Evolutionary conservation across 1,284 basidiomycete species (phyloP).

Genomic region (Anthracocystis panici-leucophaei): DNA sequence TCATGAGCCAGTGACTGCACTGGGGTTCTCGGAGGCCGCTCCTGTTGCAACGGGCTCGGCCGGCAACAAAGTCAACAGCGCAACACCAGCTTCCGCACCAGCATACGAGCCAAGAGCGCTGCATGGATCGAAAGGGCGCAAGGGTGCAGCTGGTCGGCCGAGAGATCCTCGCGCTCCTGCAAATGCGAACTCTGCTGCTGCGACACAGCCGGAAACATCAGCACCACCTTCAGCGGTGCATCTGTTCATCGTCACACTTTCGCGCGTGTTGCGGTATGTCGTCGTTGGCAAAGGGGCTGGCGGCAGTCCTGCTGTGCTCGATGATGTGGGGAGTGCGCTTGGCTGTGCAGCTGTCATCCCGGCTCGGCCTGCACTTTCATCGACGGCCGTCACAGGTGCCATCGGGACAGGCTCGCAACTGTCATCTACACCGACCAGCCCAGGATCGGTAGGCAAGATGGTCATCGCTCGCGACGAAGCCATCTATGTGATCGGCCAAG

Average conservation of each 20-base stretch:
- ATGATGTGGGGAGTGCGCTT: conserved; percentile 85
- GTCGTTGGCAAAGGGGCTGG: conserved; percentile 81
- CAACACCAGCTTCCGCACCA: not conserved
- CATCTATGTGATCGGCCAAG: conserved; percentile 85
- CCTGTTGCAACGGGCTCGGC: not conserved
- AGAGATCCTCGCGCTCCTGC: conserved; percentile 25
- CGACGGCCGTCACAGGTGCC: not conserved
- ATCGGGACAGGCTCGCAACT: not conserved
- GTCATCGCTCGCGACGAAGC: conserved; percentile 92
- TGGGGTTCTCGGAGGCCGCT: conserved; percentile 80
- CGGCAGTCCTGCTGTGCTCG: conserved; percentile 77
- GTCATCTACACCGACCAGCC: conserved; percentile 1
- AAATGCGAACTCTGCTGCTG: not conserved
- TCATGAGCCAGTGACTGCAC: conserved; percentile 87
- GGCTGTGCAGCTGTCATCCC: conserved; percentile 78
- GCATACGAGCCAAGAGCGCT: conserved; percentile 34
- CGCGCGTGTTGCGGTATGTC: conserved; percentile 81
- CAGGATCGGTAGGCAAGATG: conserved; percentile 76
- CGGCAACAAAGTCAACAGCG: conserved; percentile 3
- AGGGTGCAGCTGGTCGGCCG: conserved; percentile 29
- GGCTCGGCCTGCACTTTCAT: conserved; percentile 6
- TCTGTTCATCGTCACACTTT: conserved; percentile 89
- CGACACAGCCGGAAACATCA: conserved; percentile 12
- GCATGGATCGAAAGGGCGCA: conserved; percentile 45
- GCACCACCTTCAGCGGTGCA: conserved; percentile 72